phyloP scores from a whole-genome alignment of 768 basidiomycete species.

The Tylopilus intermedius region DNA sequence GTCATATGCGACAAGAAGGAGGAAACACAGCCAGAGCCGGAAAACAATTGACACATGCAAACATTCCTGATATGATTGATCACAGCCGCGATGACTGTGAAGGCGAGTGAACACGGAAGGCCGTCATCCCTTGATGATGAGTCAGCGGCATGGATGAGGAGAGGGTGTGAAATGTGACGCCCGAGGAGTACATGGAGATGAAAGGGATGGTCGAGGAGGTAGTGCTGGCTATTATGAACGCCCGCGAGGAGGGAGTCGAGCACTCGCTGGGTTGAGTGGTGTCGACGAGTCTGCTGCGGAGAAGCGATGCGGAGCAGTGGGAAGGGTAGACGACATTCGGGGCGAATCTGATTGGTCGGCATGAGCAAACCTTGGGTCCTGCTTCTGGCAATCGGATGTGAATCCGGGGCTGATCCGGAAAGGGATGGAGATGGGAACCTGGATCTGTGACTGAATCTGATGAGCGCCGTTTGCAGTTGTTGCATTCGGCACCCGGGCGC shows the following conservation, averaged over 20 bases:
- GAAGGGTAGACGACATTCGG: slow-evolving; percentile 4
- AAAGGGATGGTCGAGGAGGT: slow-evolving; percentile 1
- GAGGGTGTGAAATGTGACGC: background rate
- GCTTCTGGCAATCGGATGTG: background rate
- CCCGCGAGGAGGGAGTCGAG: slow-evolving; percentile 2
- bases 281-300: slow-evolving; percentile 20
- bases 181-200: slow-evolving; percentile 24
- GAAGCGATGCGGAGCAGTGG: slow-evolving; percentile 17
- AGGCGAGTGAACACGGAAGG: slow-evolving; percentile 12
- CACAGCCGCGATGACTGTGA: slow-evolving; percentile 1
- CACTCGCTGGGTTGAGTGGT: slow-evolving; percentile 15
- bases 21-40: slow-evolving; percentile 1
- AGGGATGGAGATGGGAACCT: slow-evolving; percentile 9
- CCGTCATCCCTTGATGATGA: slow-evolving; percentile 15
- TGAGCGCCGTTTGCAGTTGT: slow-evolving; percentile 35
- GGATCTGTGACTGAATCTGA: slow-evolving; percentile 30
- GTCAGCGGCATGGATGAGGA: slow-evolving; percentile 5
- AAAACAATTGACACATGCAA: background rate
- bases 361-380: background rate
- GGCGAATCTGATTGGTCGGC: background rate
- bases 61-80: slow-evolving; percentile 15
- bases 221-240: background rate
- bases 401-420: slow-evolving; percentile 31
- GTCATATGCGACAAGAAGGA: slow-evolving; percentile 4
- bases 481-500: slow-evolving; percentile 35